A percentile compares a stretch with the other conserved stretches of the same genome.
Conservation (phyloP, 352 stramenopile genomes). For the Phytophthora pisi region DNA sequence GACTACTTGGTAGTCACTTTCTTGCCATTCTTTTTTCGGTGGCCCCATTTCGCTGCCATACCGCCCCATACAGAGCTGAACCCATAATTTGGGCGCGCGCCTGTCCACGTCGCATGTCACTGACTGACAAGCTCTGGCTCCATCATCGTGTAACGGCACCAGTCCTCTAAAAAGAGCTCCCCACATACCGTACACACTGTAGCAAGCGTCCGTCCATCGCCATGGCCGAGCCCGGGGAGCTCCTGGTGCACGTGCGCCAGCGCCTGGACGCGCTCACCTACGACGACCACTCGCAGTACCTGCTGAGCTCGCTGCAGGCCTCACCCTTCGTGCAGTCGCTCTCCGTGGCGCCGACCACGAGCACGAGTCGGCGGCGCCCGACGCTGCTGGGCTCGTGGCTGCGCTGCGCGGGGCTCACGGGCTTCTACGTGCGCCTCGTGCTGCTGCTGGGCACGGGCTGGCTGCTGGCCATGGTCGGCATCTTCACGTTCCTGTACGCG, state of each 20-base stretch:
- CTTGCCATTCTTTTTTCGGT: neutral
- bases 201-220: too few species aligned
- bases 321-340: conserved; percentile 25
- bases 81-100: neutral
- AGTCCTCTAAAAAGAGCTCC: neutral
- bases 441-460: conserved; percentile 56
- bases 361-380: conserved; percentile 28
- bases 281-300: conserved; percentile 52
- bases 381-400: conserved; percentile 26
- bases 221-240: conserved; percentile 32
- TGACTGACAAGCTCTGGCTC: neutral
- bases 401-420: conserved; percentile 42
- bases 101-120: neutral
- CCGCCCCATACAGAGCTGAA: neutral
- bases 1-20: too few species aligned
- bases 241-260: conserved; percentile 54
- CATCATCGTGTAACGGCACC: neutral
- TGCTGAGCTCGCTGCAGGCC: conserved; percentile 42
- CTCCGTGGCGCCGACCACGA: neutral
- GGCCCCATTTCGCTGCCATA: neutral
- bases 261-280: conserved; percentile 61
- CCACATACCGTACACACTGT: too few species aligned
- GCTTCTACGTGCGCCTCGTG: conserved; percentile 53
- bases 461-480: conserved; percentile 47
- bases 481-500: conserved; percentile 46